phyloP scores from a whole-genome alignment of 352 stramenopile species.

The Phytophthora pluvialis region DNA sequence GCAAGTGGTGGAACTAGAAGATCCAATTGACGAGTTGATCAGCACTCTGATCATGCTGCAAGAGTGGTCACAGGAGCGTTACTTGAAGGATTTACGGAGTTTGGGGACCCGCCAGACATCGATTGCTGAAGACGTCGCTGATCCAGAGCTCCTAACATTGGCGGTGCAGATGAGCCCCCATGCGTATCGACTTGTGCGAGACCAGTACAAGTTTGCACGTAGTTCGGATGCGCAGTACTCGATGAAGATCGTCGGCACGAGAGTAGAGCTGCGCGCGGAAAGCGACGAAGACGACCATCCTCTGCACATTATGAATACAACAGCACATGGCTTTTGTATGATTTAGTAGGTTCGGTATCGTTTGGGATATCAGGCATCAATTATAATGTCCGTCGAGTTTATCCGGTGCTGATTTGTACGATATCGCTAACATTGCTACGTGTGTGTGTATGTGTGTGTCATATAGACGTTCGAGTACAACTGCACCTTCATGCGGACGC shows the following conservation, averaged over 20 bases:
- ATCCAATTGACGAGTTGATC: not conserved
- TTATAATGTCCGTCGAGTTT: too few species aligned
- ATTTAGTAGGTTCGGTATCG: constrained; percentile 3
- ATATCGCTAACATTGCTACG: not conserved
- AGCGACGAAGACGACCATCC: too few species aligned
- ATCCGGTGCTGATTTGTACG: too few species aligned
- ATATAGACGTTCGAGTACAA: constrained; percentile 17
- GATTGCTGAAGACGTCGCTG: not conserved
- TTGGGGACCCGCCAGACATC: constrained; percentile 10
- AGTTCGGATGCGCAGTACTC: too few species aligned
- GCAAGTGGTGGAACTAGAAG: not conserved
- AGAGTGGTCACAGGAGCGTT: constrained; percentile 14
- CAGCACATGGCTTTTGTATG: too few species aligned
- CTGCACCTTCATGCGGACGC: constrained; percentile 11
- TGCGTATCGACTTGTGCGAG: constrained; percentile 7
- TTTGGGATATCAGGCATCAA: too few species aligned
- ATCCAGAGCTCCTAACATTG: not conserved
- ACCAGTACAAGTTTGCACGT: constrained; percentile 21
- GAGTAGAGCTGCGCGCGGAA: too few species aligned
- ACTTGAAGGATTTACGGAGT: constrained; percentile 10
- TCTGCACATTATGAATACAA: too few species aligned
- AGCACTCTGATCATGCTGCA: constrained; percentile 15
- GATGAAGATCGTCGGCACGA: too few species aligned
- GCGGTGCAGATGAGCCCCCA: constrained; percentile 5
- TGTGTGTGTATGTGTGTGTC: too few species aligned